Conservation (phyloP, 805 yeast genomes). For the Starmerella vitae region DNA sequence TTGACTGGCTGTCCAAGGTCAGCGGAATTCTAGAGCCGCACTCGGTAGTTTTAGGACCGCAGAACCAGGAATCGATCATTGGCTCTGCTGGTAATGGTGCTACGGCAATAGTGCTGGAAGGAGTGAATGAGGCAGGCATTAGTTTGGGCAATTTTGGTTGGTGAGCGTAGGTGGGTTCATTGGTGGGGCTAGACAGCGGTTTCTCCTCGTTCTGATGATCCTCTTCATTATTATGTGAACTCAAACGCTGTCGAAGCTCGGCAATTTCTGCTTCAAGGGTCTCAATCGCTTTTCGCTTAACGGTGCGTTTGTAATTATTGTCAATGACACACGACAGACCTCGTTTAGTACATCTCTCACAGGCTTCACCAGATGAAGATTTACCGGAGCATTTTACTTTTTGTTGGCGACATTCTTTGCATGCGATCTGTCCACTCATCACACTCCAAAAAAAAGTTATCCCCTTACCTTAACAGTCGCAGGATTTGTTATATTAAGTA, state of each 20-base stretch:
- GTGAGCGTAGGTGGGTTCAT: neutral
- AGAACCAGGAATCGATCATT: conserved; percentile 24
- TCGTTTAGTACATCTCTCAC: conserved; percentile 67
- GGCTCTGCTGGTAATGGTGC: conserved; percentile 2
- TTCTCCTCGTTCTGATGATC: neutral
- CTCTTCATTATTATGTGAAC: neutral
- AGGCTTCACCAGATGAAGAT: conserved; percentile 56
- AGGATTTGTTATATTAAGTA: too few relatives aligned
- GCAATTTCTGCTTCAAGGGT: conserved; percentile 59
- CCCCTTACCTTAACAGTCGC: too few relatives aligned
- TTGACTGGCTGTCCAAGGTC: conserved; percentile 45
- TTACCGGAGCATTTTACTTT: conserved; percentile 33
- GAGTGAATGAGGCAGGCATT: conserved; percentile 9
- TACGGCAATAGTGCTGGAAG: conserved; percentile 1
- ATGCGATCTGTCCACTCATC: conserved; percentile 36
- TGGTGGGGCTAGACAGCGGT: neutral
- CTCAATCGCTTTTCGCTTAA: conserved; percentile 46
- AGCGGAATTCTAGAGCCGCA: conserved; percentile 42
- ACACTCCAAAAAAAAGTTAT: neutral
- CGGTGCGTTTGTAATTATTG: conserved; percentile 75
- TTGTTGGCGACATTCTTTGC: conserved; percentile 93
- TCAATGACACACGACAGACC: conserved; percentile 58
- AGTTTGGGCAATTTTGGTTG: neutral
- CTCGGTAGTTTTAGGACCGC: conserved; percentile 45
- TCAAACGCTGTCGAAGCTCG: conserved; percentile 39